These are phyloP conservation scores for Aspergillus leporis DNA, from an alignment of 495 filamentous ascomycete species.

Conservation along the genomic window DNA sequence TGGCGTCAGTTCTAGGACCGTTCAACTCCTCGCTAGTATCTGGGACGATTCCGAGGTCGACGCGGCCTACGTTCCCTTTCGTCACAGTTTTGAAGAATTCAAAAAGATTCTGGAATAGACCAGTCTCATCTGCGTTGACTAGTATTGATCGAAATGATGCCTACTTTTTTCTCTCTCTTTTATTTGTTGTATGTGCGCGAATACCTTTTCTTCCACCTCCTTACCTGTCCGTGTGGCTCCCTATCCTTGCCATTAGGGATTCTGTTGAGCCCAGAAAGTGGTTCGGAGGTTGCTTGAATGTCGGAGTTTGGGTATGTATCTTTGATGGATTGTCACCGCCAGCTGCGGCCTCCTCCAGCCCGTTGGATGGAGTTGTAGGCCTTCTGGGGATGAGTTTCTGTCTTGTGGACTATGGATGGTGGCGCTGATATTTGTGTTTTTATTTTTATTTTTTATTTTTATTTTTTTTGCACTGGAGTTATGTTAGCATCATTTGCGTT, in stretches of 20 bases:
- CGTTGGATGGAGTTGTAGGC: constrained; percentile 7
- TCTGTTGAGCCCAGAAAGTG: constrained; percentile 3
- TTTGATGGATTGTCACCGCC: not conserved
- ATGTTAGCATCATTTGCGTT: not conserved
- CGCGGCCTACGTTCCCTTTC: constrained; percentile 12
- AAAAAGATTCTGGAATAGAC: constrained; percentile 5
- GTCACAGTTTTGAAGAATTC: constrained; percentile 20
- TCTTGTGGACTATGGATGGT: not conserved
- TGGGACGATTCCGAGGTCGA: constrained; percentile 23
- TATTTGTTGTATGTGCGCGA: not conserved
- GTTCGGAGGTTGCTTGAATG: not conserved
- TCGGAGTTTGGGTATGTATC: not conserved
- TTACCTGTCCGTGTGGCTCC: constrained; percentile 1
- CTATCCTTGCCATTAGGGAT: not conserved
- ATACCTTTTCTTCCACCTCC: not conserved
- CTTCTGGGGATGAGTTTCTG: not conserved
- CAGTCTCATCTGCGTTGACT: not conserved
- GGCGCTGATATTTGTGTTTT: not conserved
- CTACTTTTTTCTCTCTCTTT: not conserved
- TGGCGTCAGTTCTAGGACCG: constrained; percentile 10
- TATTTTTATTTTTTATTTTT: not conserved
- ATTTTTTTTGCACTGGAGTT: constrained; percentile 9
- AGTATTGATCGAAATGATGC: not conserved
- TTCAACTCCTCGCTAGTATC: constrained; percentile 13
- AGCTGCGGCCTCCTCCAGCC: constrained; percentile 7